Conservation (phyloP, 2,329 filamentous ascomycete species). For the Akanthomyces muscarius region DNA sequence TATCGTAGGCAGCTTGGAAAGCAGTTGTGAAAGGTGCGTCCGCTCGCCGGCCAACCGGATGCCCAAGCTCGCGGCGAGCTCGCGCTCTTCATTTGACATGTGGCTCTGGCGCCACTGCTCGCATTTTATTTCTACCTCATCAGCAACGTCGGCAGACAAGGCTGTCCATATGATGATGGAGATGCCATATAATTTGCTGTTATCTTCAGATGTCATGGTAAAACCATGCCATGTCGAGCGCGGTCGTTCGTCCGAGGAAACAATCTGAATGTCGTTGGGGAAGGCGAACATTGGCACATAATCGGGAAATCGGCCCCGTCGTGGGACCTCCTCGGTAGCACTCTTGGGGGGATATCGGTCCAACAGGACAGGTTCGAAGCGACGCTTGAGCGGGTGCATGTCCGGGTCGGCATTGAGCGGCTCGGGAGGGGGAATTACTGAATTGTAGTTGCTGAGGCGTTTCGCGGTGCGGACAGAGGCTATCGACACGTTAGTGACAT, state of each 20-base stretch:
- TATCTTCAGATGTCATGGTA: conserved; percentile 92
- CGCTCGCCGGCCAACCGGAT: conserved; percentile 82
- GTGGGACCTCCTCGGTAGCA: conserved; percentile 72
- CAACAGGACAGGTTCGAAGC: conserved; percentile 92
- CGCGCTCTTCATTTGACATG: conserved; percentile 87
- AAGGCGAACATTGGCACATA: conserved; percentile 99
- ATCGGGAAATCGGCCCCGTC: conserved; percentile 85
- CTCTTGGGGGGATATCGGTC: conserved; percentile 88
- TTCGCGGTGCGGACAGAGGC: conserved; percentile 72
- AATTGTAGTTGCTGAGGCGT: conserved; percentile 95
- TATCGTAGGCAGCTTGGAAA: conserved; percentile 76
- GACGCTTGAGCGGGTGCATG: conserved; percentile 91
- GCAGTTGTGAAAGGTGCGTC: conserved; percentile 81
- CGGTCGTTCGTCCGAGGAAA: conserved; percentile 89
- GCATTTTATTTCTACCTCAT: conserved; percentile 76
- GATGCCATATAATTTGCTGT: conserved; percentile 86
- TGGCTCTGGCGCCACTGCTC: conserved; percentile 81
- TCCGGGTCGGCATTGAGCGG: conserved; percentile 83
- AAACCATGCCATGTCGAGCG: conserved; percentile 99
- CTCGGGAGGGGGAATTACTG: conserved; percentile 90
- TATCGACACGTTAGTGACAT: conserved; percentile 32
- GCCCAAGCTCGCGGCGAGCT: conserved; percentile 86
- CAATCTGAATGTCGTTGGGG: conserved; percentile 94
- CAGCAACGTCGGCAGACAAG: conserved; percentile 73
- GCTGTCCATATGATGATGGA: conserved; percentile 92